Conservation (phyloP, 352 stramenopile genomes). For the Blastocystis sp. region DNA sequence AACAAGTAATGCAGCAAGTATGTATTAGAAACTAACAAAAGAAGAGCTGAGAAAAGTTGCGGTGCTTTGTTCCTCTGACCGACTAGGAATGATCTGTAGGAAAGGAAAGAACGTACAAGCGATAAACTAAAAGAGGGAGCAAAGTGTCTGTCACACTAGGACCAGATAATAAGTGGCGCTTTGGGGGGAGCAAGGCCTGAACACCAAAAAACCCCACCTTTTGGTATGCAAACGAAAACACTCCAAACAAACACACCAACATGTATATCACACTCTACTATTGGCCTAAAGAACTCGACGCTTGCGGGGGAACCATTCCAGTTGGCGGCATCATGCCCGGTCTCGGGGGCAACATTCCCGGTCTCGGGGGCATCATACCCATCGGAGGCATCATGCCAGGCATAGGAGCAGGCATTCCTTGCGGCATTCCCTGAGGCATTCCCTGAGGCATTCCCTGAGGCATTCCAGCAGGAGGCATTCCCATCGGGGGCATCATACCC, state of each 20-base stretch:
- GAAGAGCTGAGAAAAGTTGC: neutral
- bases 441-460: neutral
- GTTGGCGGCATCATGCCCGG: conserved; percentile 9
- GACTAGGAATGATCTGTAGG: neutral
- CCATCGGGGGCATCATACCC: neutral
- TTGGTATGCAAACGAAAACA: neutral
- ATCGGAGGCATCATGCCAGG: conserved; percentile 15
- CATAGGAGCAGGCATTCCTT: neutral
- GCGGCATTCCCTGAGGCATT: neutral
- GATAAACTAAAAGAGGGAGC: neutral
- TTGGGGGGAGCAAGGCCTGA: neutral
- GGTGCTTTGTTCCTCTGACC: neutral
- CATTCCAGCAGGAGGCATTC: conserved; percentile 36
- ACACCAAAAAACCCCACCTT: neutral
- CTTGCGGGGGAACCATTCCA: neutral
- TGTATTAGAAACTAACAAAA: neutral
- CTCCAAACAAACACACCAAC: conserved; percentile 27
- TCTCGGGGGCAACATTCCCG: neutral
- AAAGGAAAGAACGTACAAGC: neutral
- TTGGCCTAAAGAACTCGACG: neutral
- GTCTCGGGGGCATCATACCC: conserved; percentile 22
- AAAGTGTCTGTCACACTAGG: neutral
- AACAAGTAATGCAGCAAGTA: neutral
- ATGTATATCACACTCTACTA: neutral
- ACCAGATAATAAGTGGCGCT: neutral